phyloP scores from a whole-genome alignment of 768 basidiomycete species.

The Hemileccinum rubropunctum region DNA sequence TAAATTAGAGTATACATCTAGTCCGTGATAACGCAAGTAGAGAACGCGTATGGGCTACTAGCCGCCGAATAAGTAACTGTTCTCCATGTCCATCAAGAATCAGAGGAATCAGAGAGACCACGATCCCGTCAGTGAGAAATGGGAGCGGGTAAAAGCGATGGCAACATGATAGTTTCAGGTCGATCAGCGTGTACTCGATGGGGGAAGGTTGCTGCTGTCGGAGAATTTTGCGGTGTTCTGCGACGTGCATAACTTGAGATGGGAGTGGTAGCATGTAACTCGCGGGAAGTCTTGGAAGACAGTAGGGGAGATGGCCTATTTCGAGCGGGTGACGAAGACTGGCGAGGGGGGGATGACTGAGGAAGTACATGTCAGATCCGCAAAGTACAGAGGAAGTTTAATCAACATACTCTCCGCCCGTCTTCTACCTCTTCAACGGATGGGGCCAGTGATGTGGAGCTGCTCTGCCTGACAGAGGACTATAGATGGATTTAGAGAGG shows the following conservation, averaged over 20 bases:
- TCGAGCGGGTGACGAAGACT: slow-evolving; percentile 41
- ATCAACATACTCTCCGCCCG: slow-evolving; percentile 34
- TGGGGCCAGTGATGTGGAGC: slow-evolving; percentile 37
- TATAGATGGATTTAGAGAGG: slow-evolving; percentile 17
- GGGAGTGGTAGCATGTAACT: slow-evolving; percentile 64
- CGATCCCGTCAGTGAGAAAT: slow-evolving; percentile 18
- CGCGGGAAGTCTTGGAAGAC: slow-evolving; percentile 48
- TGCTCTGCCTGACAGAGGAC: slow-evolving; percentile 45
- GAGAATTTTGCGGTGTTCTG: slow-evolving; percentile 73
- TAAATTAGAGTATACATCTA: slow-evolving; percentile 15
- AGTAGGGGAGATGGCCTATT: slow-evolving; percentile 44
- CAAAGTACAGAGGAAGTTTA: slow-evolving; percentile 26
- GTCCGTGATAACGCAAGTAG: slow-evolving; percentile 19
- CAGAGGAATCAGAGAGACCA: neutral
- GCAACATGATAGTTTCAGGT: slow-evolving; percentile 41
- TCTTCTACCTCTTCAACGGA: slow-evolving; percentile 26
- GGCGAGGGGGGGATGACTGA: slow-evolving; percentile 35
- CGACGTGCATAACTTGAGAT: slow-evolving; percentile 80
- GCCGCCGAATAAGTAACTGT: neutral
- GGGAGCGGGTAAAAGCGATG: slow-evolving; percentile 51
- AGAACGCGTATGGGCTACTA: slow-evolving; percentile 7
- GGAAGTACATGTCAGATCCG: slow-evolving; percentile 30
- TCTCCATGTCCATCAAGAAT: neutral
- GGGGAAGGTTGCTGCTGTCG: slow-evolving; percentile 63
- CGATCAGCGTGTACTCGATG: slow-evolving; percentile 31